These are phyloP conservation scores for Gloeophyllum trabeum DNA, from an alignment of 768 basidiomycete genomes.

Conservation along the genomic window DNA sequence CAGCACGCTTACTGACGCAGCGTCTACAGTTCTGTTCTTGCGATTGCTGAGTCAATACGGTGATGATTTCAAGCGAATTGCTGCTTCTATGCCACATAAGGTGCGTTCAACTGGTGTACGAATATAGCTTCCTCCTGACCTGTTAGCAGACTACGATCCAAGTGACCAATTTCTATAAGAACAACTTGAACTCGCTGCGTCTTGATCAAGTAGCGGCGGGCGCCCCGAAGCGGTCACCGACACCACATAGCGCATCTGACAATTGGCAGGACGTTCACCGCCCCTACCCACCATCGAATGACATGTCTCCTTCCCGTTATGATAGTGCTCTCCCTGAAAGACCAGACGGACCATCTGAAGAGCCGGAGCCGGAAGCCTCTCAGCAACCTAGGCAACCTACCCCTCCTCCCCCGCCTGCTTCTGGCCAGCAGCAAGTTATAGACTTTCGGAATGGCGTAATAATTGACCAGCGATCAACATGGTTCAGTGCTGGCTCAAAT, in stretches of 20 bases:
- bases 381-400: too few relatives aligned
- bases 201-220: slow-evolving; percentile 27
- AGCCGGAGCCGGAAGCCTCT: neutral
- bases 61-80: slow-evolving; percentile 58
- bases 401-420: too few relatives aligned
- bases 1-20: slow-evolving; percentile 6
- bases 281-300: neutral
- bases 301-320: neutral
- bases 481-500: neutral
- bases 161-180: slow-evolving; percentile 40
- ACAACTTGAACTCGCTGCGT: slow-evolving; percentile 27
- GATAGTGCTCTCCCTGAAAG: neutral
- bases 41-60: slow-evolving; percentile 50
- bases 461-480: neutral
- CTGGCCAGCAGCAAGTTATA: neutral
- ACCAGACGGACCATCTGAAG: neutral
- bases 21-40: slow-evolving; percentile 34
- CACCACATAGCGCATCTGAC: slow-evolving; percentile 15
- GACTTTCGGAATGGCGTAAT: neutral
- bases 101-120: slow-evolving; percentile 15
- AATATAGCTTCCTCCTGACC: neutral
- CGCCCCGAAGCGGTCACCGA: slow-evolving; percentile 30
- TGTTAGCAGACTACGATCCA: slow-evolving; percentile 39
- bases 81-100: slow-evolving; percentile 55
- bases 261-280: slow-evolving; percentile 11